Base-by-base conservation (phyloP, 164 flowering plant genomes). In the Macadamia tetraphylla region DNA sequence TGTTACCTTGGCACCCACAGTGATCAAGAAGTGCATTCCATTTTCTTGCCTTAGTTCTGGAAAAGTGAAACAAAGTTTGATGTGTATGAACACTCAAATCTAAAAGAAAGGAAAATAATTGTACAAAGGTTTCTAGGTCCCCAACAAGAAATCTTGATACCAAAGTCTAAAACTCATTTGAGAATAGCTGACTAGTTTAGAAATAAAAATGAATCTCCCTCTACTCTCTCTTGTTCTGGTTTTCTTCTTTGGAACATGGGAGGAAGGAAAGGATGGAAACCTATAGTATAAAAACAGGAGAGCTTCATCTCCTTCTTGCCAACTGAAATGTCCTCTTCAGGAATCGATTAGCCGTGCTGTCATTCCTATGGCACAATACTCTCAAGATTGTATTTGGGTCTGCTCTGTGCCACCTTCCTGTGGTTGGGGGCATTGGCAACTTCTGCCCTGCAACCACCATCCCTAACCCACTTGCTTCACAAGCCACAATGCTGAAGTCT, bases 331-430 rank as follows among this genome's bases (percentile, higher is more conserved):
- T 76, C 77, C 77, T 90, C 81, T 94, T 94, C 69, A 94, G 67
- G 81, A 88, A 94, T 46, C 70, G 76, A 62, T 90, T 92, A 1
- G 99, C 97, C 0, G 65, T 63, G 18, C 69, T 63, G 69, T 94
- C 99, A 65, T 91, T 85, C 66, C 99, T 77, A 62, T 89, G 78
- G 73, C 99, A 94, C 65, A 94, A 70, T 0, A 94, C 94, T 70
- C 99, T 86, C 51, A 94, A 63, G 55, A 95, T 88, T 3, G 99
- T 95, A 75, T 95, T 92, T 0, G 99, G 96, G 74, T 95, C 98
- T 0, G 91, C 63, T 52, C 91, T 71, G 44, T 83, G 84, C 97
- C 97, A 94, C 62, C 82, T 71, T 43, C 98, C 99, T 9, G 99
- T 92, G 14, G 97, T 92, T 3, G 97, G 97, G 7, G 97, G 97